Percentiles rank a stretch among this genome's conserved stretches.
phyloP scores from a whole-genome alignment of 108 stramenopile genomes.

The Stephanodiscus triporus region DNA sequence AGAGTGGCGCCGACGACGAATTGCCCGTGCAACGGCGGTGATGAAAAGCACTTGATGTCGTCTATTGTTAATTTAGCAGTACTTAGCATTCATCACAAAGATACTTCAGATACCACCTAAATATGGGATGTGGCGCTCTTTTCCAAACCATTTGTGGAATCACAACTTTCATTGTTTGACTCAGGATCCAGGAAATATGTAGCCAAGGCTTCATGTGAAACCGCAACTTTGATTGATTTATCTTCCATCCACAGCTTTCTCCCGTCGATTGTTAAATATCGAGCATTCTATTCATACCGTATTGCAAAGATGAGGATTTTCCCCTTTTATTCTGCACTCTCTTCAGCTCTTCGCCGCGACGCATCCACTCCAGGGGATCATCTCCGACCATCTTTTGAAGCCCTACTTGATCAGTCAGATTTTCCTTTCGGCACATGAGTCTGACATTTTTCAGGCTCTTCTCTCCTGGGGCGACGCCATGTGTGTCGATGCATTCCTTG shows the following conservation, averaged over 20 bases:
- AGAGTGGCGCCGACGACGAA: constrained; percentile 66
- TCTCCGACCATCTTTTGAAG: constrained; percentile 67
- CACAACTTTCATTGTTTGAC: background rate
- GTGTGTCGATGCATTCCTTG: constrained; percentile 76
- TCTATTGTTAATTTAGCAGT: too few species aligned
- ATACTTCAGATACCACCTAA: too few species aligned
- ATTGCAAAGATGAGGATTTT: constrained; percentile 29
- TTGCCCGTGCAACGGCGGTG: constrained; percentile 59
- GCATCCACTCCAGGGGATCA: constrained; percentile 81
- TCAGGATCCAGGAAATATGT: background rate
- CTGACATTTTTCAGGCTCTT: constrained; percentile 58
- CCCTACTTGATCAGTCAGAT: constrained; percentile 47
- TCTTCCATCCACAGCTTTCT: background rate
- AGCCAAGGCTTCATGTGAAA: background rate
- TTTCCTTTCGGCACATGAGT: constrained; percentile 53
- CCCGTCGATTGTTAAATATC: constrained; percentile 32
- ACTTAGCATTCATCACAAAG: too few species aligned
- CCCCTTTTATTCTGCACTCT: constrained; percentile 65
- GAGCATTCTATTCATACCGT: constrained; percentile 40
- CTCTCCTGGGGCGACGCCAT: constrained; percentile 76
- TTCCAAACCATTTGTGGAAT: too few species aligned
- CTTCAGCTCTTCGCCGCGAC: constrained; percentile 66
- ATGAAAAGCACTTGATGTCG: too few species aligned
- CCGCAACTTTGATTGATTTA: background rate
- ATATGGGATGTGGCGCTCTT: too few species aligned